These are phyloP conservation scores for Saccharomyces kudriavzevii DNA, from an alignment of 805 yeast genomes.

Conservation along the genomic window DNA sequence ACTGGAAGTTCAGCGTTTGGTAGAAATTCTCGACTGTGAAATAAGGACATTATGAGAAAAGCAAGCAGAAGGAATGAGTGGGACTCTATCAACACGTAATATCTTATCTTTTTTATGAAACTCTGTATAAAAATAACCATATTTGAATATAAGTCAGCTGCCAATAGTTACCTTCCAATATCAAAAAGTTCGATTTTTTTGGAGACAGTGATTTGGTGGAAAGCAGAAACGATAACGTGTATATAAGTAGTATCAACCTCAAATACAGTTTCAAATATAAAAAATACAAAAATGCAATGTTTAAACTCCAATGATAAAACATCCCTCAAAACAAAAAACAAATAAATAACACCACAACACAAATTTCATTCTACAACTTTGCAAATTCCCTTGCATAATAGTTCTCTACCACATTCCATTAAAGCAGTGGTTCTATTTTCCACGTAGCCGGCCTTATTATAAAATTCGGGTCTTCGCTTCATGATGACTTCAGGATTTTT, in stretches of 20 bases:
- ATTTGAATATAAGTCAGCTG: background rate
- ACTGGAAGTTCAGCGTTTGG: conserved; percentile 76
- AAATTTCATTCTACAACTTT: conserved; percentile 6
- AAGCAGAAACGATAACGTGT: background rate
- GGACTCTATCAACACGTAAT: background rate
- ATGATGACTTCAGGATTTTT: conserved; percentile 33
- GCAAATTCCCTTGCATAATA: conserved; percentile 28
- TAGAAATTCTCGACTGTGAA: conserved; percentile 61
- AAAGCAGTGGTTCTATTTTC: conserved; percentile 33
- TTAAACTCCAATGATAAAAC: background rate
- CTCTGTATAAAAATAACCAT: background rate
- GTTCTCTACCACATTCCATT: conserved; percentile 32
- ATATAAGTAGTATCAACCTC: background rate
- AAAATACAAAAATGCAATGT: background rate
- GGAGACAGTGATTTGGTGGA: background rate
- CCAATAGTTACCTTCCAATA: background rate
- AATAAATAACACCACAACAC: background rate
- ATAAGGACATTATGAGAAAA: conserved; percentile 37
- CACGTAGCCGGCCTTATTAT: conserved; percentile 31
- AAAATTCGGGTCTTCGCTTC: conserved; percentile 31
- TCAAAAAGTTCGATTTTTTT: background rate
- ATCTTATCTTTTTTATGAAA: background rate
- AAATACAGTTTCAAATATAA: background rate
- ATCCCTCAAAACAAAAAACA: background rate
- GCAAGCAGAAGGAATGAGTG: background rate